These are phyloP conservation scores for Dryas octopetala DNA, from an alignment of 306 rosid genomes.

Conservation along the genomic window DNA sequence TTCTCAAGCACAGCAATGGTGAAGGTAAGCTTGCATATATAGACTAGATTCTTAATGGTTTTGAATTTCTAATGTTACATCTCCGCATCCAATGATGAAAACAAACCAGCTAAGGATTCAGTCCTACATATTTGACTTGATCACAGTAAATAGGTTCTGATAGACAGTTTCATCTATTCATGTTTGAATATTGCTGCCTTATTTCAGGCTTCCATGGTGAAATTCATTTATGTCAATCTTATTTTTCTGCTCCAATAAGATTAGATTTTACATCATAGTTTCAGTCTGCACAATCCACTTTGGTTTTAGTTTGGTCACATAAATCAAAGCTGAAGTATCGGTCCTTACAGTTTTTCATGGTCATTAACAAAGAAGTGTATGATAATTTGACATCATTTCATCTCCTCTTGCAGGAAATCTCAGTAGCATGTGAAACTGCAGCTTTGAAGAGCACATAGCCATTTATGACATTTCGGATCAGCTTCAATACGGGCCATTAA, in stretches of 20 bases:
- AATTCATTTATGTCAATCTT: background rate
- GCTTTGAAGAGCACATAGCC: conserved; percentile 32
- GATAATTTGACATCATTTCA: conserved; percentile 12
- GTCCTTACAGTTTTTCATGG: background rate
- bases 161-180: background rate
- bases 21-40: conserved; percentile 59
- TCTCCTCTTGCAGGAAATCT: conserved; percentile 60
- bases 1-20: conserved; percentile 58
- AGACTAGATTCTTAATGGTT: background rate
- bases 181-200: background rate
- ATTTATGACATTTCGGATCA: background rate
- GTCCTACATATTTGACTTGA: background rate
- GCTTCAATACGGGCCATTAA: background rate
- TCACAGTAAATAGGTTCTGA: background rate
- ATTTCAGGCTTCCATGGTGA: background rate
- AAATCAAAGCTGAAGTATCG: background rate
- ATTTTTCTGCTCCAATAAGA: background rate
- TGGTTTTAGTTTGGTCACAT: background rate
- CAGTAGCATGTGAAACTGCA: conserved; percentile 53
- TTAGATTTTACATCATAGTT: background rate
- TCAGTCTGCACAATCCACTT: background rate
- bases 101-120: background rate
- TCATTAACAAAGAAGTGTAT: background rate
- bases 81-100: background rate
- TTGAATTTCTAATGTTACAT: background rate